Evolutionary conservation across 345 rosid species (phyloP).

Genomic region (Sisymbrium altissimum): DNA sequence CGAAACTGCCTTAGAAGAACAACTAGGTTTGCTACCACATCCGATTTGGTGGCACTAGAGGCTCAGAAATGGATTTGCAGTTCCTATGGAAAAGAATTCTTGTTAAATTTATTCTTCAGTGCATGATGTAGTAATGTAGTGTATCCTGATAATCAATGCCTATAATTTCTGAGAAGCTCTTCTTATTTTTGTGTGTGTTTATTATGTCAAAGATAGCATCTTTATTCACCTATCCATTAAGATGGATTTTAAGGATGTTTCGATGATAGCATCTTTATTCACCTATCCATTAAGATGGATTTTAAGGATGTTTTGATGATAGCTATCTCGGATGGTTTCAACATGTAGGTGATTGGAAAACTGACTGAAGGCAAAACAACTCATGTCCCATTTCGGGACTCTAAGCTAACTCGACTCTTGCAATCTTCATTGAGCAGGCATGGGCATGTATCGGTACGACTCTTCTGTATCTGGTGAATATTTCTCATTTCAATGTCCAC

Average conservation of each 20-base stretch:
- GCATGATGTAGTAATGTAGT: constrained; percentile 2
- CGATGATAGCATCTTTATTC: too few relatives aligned
- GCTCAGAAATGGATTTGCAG: constrained; percentile 1
- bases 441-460: constrained; percentile 98
- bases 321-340: constrained; percentile 25
- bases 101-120: neutral
- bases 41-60: neutral
- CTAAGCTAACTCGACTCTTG: constrained; percentile 97
- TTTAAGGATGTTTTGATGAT: neutral
- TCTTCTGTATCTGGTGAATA: constrained; percentile 21
- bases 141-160: constrained; percentile 1
- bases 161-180: constrained; percentile 3
- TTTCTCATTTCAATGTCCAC: constrained; percentile 1
- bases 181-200: constrained; percentile 2
- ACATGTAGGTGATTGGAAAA: constrained; percentile 88
- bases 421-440: constrained; percentile 97
- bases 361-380: constrained; percentile 97
- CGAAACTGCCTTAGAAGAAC: neutral
- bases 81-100: neutral
- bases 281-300: too few relatives aligned
- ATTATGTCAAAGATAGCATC: constrained; percentile 14
- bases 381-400: constrained; percentile 98
- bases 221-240: neutral
- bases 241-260: too few relatives aligned
- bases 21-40: constrained; percentile 4